Evolutionary conservation across 2,329 filamentous ascomycete species (phyloP).

Genomic region (Teratosphaeriaceae sp.): DNA sequence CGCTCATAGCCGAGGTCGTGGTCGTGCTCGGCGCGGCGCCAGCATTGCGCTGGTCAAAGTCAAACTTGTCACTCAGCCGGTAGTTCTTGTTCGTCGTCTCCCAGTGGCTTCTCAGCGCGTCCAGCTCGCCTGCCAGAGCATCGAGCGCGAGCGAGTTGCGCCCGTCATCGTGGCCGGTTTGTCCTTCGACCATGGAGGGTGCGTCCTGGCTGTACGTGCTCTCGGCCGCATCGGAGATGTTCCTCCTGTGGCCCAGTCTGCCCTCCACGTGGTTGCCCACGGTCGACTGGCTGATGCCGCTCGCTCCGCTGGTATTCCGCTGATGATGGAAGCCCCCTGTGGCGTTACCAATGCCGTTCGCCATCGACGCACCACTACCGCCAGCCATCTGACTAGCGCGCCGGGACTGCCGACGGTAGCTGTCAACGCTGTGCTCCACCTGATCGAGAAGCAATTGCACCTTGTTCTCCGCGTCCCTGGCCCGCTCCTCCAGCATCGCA

Average conservation of each 20-base stretch:
- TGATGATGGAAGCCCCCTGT: slow-evolving; percentile 34
- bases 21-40: slow-evolving; percentile 15
- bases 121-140: slow-evolving; percentile 84
- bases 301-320: slow-evolving; percentile 43
- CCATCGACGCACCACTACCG: slow-evolving; percentile 18
- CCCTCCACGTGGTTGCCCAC: slow-evolving; percentile 17
- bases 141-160: slow-evolving; percentile 54
- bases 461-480: slow-evolving; percentile 84
- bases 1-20: slow-evolving; percentile 24
- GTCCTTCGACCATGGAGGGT: slow-evolving; percentile 10
- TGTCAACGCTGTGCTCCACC: slow-evolving; percentile 88
- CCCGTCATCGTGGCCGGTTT: slow-evolving; percentile 14
- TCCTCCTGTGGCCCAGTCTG: slow-evolving; percentile 42
- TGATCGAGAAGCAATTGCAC: slow-evolving; percentile 90
- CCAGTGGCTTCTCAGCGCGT: slow-evolving; percentile 62
- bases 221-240: slow-evolving; percentile 57
- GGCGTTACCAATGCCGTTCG: slow-evolving; percentile 6
- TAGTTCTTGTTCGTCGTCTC: slow-evolving; percentile 95
- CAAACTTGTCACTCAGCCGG: slow-evolving; percentile 83
- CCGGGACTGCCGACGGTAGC: slow-evolving; percentile 73
- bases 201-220: slow-evolving; percentile 46
- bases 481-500: slow-evolving; percentile 69
- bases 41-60: slow-evolving; percentile 47
- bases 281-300: slow-evolving; percentile 5
- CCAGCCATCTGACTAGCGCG: slow-evolving; percentile 19